Evolutionary conservation across 306 rosid genomes (phyloP).

Genomic region (Astragalus glycyphyllos): DNA sequence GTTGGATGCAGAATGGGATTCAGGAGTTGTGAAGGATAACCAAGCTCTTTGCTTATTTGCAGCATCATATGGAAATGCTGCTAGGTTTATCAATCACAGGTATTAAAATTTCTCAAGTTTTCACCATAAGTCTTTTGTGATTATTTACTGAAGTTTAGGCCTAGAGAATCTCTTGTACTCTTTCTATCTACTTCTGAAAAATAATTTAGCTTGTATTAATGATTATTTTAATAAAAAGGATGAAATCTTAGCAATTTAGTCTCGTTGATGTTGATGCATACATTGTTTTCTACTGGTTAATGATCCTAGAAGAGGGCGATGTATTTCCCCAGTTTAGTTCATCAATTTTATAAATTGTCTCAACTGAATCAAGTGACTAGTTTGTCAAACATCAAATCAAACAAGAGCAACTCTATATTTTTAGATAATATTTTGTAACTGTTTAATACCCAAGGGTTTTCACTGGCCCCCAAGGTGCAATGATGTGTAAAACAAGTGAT

Average conservation of each 20-base stretch:
- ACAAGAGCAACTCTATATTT: neutral
- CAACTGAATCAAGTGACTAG: constrained; percentile 28
- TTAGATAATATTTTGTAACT: neutral
- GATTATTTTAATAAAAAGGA: neutral
- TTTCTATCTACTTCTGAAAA: constrained; percentile 11
- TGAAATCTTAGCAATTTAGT: neutral
- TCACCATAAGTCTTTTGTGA: constrained; percentile 18
- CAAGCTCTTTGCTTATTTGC: constrained; percentile 91
- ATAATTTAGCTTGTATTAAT: constrained; percentile 7
- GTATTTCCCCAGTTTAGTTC: constrained; percentile 1
- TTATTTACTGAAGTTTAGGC: neutral
- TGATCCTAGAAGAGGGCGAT: neutral
- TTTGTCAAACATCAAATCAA: constrained; percentile 27
- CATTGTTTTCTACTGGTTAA: neutral
- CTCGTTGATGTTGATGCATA: constrained; percentile 1
- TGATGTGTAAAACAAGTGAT: neutral
- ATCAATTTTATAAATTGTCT: neutral
- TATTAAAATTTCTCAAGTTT: constrained; percentile 45
- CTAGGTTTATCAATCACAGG: constrained; percentile 97
- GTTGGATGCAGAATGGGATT: constrained; percentile 84
- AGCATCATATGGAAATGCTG: constrained; percentile 80
- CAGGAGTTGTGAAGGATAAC: constrained; percentile 55
- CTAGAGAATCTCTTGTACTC: neutral
- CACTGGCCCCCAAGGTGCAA: neutral
- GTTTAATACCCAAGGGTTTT: neutral